Base-by-base conservation (phyloP, 371 early-diverging fungal genomes). In the Circinella umbellata region DNA sequence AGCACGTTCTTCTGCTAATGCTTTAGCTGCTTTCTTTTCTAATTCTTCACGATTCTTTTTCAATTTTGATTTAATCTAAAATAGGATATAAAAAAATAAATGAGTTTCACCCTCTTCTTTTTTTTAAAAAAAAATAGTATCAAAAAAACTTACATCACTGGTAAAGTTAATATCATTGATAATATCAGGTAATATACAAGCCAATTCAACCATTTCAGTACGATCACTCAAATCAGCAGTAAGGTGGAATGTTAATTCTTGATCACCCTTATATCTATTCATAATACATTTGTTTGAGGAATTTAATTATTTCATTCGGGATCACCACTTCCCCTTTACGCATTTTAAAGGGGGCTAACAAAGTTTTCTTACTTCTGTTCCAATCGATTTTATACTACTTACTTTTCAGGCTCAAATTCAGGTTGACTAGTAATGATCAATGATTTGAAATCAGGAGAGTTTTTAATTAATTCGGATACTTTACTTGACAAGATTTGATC, bases 11-110 rank as follows among this genome's bases (percentile, higher is more conserved):
- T 83, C 85, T 42, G 86, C 81, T 27, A 64, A 59, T 53, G 72
- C 75, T 73, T 87, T 88, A 63, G 83, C 80, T 60, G 76, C 74
- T 60, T 78, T 78, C 69, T 89, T 86, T 47, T 79, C 74, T 18
- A 84, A 63, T 55, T 80, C 72, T 42, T 83, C 86, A 65, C 81
- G 72, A 77, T 82, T 81, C 72, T 81, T 85, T 64, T 68, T 76
- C 63, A 82, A 54, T 62, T 79, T 79, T 51, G 46, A 69, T 48
- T 75, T 74, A 63, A 77, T 67, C 77, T 79, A 63, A 14, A 34
- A 27, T n/a, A n/a, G n/a, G n/a, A n/a, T n/a, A 4, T 27, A 27
- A 27, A 27, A 27, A 13, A 4, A 37, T 18, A 11, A 51, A 27
- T 38, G 60, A 39, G 47, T 36, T 42, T n/a, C 0, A 13, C 64